A percentile compares a stretch with the other conserved stretches of the same genome.
phyloP scores from a whole-genome alignment of 768 basidiomycete species.

The Tephrocybe sp. region DNA sequence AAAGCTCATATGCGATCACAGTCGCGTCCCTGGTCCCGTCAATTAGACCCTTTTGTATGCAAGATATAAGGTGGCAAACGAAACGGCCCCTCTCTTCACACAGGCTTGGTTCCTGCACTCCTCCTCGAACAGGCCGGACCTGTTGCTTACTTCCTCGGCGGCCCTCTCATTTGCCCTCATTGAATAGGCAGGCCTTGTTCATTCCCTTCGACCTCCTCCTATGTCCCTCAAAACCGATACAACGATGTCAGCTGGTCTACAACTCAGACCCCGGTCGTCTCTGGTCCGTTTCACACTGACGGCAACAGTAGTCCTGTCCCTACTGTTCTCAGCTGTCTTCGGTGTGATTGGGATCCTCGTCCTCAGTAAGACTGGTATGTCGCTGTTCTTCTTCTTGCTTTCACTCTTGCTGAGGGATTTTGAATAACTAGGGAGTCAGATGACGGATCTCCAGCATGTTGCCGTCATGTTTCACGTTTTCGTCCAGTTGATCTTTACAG shows the following conservation, averaged over 20 bases:
- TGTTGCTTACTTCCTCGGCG: no score
- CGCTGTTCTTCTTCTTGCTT: background rate
- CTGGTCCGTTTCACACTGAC: slow-evolving; percentile 10
- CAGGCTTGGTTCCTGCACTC: slow-evolving; percentile 17
- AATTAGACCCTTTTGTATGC: background rate
- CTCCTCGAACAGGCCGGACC: slow-evolving; percentile 16
- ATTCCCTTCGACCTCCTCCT: slow-evolving; percentile 2
- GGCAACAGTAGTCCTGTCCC: background rate
- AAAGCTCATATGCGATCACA: background rate
- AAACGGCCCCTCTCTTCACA: background rate
- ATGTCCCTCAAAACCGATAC: background rate
- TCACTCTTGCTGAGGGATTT: background rate
- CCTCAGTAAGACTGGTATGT: slow-evolving; percentile 8
- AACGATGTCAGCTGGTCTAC: slow-evolving; percentile 3
- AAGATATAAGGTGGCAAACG: background rate
- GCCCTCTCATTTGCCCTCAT: slow-evolving; percentile 3
- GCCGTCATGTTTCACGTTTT: slow-evolving; percentile 22
- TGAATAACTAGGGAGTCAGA: slow-evolving; percentile 7
- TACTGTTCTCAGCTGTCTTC: slow-evolving; percentile 13
- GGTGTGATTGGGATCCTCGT: slow-evolving; percentile 13
- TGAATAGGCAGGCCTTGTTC: slow-evolving; percentile 22
- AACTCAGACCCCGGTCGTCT: slow-evolving; percentile 8
- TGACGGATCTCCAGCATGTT: slow-evolving; percentile 19
- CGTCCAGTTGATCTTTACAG: slow-evolving; percentile 14
- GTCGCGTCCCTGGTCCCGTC: background rate